phyloP scores from a whole-genome alignment of 345 rosid species.

The Turnera subulata region DNA sequence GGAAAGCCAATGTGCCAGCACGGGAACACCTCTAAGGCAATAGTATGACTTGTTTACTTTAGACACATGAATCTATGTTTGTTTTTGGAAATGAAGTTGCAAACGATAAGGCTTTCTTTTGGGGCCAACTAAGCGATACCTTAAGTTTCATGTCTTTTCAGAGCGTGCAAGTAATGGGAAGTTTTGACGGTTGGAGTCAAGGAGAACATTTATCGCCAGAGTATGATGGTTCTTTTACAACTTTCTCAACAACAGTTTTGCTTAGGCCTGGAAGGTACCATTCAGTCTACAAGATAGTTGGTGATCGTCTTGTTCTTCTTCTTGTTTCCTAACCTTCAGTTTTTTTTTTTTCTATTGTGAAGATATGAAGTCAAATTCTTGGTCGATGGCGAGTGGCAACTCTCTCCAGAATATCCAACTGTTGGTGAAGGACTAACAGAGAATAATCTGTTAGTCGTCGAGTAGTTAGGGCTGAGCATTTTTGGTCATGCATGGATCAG shows the following conservation, averaged over 20 bases:
- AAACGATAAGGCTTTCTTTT: too few species aligned
- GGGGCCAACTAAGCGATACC: too few species aligned
- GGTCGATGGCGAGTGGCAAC: constrained; percentile 86
- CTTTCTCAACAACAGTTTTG: constrained; percentile 58
- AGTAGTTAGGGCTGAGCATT: constrained; percentile 25
- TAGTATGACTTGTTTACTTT: too few species aligned
- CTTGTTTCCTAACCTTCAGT: background rate
- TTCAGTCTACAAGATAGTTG: background rate
- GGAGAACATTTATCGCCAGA: constrained; percentile 79
- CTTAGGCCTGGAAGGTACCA: constrained; percentile 84
- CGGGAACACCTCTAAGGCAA: too few species aligned
- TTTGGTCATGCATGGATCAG: background rate
- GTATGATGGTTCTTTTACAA: constrained; percentile 63
- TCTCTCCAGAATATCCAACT: constrained; percentile 71
- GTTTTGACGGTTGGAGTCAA: constrained; percentile 88
- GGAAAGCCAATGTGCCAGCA: too few species aligned
- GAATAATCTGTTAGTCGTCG: constrained; percentile 69
- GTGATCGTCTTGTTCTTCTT: background rate
- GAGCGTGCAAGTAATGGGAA: constrained; percentile 94
- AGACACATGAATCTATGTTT: too few species aligned
- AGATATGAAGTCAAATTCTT: constrained; percentile 95
- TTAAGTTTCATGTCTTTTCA: constrained; percentile 11
- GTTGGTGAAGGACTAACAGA: constrained; percentile 62
- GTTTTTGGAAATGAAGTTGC: too few species aligned
- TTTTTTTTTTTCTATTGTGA: background rate